Percentiles rank a stretch among this genome's conserved stretches.
Conservation (phyloP, 495 filamentous ascomycete genomes). For the Penicillium paxilli region DNA sequence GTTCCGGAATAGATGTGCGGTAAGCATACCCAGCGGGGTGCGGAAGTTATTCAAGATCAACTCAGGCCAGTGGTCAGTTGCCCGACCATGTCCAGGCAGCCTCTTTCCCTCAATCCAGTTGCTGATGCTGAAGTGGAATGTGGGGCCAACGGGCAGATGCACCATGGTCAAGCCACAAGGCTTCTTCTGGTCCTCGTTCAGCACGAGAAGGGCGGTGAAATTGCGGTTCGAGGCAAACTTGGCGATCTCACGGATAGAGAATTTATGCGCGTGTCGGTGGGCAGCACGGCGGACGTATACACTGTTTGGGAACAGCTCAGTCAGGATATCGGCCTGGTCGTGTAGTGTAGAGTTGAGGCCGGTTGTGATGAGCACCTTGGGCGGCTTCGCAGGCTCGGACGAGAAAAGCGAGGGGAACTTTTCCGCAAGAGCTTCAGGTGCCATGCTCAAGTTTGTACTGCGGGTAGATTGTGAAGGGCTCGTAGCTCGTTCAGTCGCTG, state of each 20-base stretch:
- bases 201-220: slow-evolving; percentile 76
- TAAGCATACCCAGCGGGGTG: slow-evolving; percentile 87
- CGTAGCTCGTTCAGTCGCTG: slow-evolving; percentile 54
- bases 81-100: slow-evolving; percentile 82
- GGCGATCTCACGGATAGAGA: slow-evolving; percentile 85
- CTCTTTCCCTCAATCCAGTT: slow-evolving; percentile 85
- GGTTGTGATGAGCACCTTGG: slow-evolving; percentile 90
- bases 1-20: slow-evolving; percentile 78
- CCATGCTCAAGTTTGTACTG: slow-evolving; percentile 70
- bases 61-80: slow-evolving; percentile 89
- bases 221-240: slow-evolving; percentile 77
- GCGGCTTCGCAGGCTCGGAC: slow-evolving; percentile 52
- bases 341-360: slow-evolving; percentile 82
- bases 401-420: slow-evolving; percentile 85
- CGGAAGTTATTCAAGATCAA: slow-evolving; percentile 94
- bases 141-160: slow-evolving; percentile 81
- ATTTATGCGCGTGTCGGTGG: slow-evolving; percentile 79
- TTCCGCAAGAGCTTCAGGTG: slow-evolving; percentile 63
- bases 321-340: slow-evolving; percentile 73
- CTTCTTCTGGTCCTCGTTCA: slow-evolving; percentile 83
- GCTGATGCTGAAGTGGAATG: slow-evolving; percentile 80
- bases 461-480: slow-evolving; percentile 62
- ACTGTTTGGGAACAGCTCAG: slow-evolving; percentile 79
- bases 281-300: slow-evolving; percentile 82
- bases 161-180: slow-evolving; percentile 76